Conservation (phyloP, 83 land plant species). For the Picea engelmannii region DNA sequence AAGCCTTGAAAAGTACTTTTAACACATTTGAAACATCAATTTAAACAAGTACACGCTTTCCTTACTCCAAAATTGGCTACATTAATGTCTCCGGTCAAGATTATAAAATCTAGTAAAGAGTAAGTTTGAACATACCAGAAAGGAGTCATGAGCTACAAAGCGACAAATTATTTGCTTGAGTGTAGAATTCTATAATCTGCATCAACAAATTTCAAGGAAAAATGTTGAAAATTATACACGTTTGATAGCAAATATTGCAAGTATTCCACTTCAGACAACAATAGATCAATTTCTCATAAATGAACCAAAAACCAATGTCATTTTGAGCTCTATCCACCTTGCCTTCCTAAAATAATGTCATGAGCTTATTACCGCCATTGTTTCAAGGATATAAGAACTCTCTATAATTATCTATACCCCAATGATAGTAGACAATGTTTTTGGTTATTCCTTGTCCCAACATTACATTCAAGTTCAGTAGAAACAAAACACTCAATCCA, state of each 20-base stretch:
- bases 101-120: background rate
- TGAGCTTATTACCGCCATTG: no score
- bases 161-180: background rate
- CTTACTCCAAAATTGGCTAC: background rate
- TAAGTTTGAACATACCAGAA: background rate
- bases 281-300: background rate
- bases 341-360: no score
- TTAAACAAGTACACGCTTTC: no score
- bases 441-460: no score
- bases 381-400: no score
- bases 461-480: no score
- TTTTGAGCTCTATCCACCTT: background rate
- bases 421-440: no score
- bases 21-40: background rate
- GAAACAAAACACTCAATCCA: no score
- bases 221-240: background rate
- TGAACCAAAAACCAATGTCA: background rate
- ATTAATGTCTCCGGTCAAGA: no score
- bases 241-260: no score
- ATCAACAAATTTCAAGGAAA: background rate
- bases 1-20: background rate
- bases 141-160: background rate
- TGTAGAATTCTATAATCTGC: background rate
- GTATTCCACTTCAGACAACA: background rate
- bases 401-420: no score